These are phyloP conservation scores for Trifolium repens DNA, from an alignment of 306 rosid genomes.

Conservation along the genomic window DNA sequence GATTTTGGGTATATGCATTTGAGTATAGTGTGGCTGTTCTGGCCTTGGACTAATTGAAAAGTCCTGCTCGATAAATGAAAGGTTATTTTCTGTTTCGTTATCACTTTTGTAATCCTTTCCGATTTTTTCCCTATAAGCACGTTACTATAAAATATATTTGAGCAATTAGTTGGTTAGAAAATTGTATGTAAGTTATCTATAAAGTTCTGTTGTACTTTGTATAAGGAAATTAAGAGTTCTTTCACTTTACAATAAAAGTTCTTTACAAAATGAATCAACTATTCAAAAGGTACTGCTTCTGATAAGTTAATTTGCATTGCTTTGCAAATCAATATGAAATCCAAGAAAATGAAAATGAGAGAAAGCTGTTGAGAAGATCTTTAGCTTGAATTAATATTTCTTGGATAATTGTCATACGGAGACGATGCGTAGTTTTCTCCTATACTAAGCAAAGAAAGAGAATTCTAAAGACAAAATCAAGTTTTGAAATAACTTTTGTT, in stretches of 20 bases:
- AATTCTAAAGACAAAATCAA: background rate
- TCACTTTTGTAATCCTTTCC: conserved; percentile 40
- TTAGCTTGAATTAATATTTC: background rate
- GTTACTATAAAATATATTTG: conserved; percentile 51
- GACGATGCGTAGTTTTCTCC: background rate
- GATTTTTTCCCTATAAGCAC: conserved; percentile 39
- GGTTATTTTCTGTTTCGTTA: conserved; percentile 44
- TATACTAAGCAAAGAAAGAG: conserved; percentile 6
- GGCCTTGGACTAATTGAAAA: conserved; percentile 45
- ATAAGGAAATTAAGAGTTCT: conserved; percentile 42
- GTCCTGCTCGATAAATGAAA: conserved; percentile 40
- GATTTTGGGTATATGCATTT: conserved; percentile 35
- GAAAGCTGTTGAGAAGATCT: background rate
- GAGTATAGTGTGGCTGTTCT: conserved; percentile 43
- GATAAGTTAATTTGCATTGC: conserved; percentile 22
- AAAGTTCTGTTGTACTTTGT: conserved; percentile 44
- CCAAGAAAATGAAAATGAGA: background rate
- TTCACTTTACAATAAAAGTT: conserved; percentile 41
- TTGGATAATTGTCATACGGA: background rate
- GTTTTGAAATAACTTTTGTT: background rate
- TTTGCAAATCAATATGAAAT: background rate
- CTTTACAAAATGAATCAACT: conserved; percentile 33
- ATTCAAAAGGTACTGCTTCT: conserved; percentile 28
- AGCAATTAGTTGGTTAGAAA: conserved; percentile 46
- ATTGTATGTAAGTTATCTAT: conserved; percentile 40